These are phyloP conservation scores for Barnettozyma siamensis DNA, from an alignment of 805 yeast genomes.

Conservation along the genomic window DNA sequence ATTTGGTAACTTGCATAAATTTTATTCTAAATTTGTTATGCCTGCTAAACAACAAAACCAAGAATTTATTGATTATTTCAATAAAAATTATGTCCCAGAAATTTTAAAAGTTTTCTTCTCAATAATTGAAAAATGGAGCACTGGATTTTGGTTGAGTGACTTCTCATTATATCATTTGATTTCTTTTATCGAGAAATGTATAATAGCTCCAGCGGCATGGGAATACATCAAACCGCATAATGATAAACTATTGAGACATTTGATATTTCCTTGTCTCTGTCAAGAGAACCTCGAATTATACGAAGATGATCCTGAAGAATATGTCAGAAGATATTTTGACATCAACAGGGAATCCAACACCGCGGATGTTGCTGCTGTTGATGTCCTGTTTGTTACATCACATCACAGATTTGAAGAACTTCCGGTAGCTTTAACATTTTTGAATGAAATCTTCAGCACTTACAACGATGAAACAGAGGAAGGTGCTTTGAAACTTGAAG, in stretches of 20 bases:
- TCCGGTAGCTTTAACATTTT: conserved; percentile 48
- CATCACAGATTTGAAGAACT: conserved; percentile 50
- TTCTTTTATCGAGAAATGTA: conserved; percentile 57
- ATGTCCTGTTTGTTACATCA: conserved; percentile 60
- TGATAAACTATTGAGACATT: conserved; percentile 57
- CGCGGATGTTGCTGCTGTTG: conserved; percentile 78
- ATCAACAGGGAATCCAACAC: conserved; percentile 55
- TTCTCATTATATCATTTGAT: conserved; percentile 61
- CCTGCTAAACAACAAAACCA: conserved; percentile 33
- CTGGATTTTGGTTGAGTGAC: conserved; percentile 56
- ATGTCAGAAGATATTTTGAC: conserved; percentile 69
- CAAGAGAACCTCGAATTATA: conserved; percentile 67
- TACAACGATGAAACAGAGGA: conserved; percentile 29
- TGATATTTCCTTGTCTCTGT: conserved; percentile 72
- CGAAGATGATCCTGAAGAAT: conserved; percentile 86
- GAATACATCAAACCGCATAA: conserved; percentile 55
- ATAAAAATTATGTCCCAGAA: conserved; percentile 58
- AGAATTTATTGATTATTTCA: conserved; percentile 52
- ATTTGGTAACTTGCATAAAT: conserved; percentile 65
- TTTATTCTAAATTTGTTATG: conserved; percentile 53
- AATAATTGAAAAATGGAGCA: conserved; percentile 35
- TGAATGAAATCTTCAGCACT: conserved; percentile 41
- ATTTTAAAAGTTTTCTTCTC: conserved; percentile 58
- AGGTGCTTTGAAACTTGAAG: conserved; percentile 66
- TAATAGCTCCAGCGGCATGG: conserved; percentile 52